Evolutionary conservation across 345 rosid species (phyloP), one percentile per base, ranked within the genome.

Genomic region (Nephelium lappaceum): DNA sequence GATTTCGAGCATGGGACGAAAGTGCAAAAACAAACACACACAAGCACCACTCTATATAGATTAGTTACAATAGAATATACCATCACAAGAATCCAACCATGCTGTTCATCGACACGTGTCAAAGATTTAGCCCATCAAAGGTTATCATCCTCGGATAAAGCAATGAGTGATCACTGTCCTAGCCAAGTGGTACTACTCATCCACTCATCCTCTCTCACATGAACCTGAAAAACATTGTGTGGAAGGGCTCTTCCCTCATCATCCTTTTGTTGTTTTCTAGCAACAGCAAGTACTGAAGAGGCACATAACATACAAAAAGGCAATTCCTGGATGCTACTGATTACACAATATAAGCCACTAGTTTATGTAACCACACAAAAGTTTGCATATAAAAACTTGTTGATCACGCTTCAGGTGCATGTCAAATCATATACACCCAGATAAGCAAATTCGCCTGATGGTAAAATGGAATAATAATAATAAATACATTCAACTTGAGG

Each of bases 91-190:
- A 86, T 82, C 79, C 80, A 79, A 41, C 53, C 72, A 71, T 53
- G 73, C 67, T 75, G 27, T 11, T 69, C 53, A 60, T 8, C 10
- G 11, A 64, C 84, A 86, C 90, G 93, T 89, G 95, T 90, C 90
- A 21, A 38, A 63, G 82, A 78, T 75, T 58, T 79, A 86, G 79
- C 97, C 91, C 66, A 49, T 65, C 69, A 81, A 81, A 85, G 82
- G 83, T 88, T 87, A 95, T 91, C 93, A 73, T 82, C 83, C 89
- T 83, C 8, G 88, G 97, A 91, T 91, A 89, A 83, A 86, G 86
- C 71, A 84, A 85, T 71, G 93, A 65, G 95, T 88, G 98, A 88
- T 83, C 51, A 42, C 81, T 76, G 82, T 80, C 74, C 41, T 67
- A 36, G 74, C 93, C 88, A 86, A 75, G 86, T 87, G 84, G 86